Evolutionary conservation across 2,329 filamentous ascomycete genomes (phyloP).

Genomic region (Phialophora verrucosa): DNA sequence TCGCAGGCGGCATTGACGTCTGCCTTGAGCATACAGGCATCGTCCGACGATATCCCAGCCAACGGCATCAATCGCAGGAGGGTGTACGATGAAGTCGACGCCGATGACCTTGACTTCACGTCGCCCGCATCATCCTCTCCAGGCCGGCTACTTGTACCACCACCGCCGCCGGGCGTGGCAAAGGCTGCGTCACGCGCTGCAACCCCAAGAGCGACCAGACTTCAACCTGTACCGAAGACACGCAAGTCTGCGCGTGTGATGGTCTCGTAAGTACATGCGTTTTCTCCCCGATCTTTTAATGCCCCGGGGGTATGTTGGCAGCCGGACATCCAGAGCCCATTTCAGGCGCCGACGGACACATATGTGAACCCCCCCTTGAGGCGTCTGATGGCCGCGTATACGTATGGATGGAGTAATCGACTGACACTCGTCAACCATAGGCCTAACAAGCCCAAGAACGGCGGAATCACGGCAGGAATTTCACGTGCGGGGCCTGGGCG

Average conservation of each 20-base stretch:
- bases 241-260: constrained; percentile 69
- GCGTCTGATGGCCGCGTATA: neutral
- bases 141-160: constrained; percentile 38
- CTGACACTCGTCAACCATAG: constrained; percentile 29
- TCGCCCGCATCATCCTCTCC: constrained; percentile 42
- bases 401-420: constrained; percentile 4
- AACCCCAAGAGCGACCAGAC: constrained; percentile 48
- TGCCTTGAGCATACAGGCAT: constrained; percentile 41
- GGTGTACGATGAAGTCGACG: constrained; percentile 38
- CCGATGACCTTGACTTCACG: constrained; percentile 38
- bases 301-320: neutral
- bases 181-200: constrained; percentile 46
- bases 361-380: neutral
- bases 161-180: constrained; percentile 57
- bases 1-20: constrained; percentile 45
- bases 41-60: constrained; percentile 49
- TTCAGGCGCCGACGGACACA: neutral
- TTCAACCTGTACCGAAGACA: constrained; percentile 61
- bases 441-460: constrained; percentile 40
- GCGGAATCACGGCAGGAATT: constrained; percentile 38
- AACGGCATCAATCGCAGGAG: constrained; percentile 40
- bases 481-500: constrained; percentile 39
- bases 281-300: constrained; percentile 11
- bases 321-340: neutral
- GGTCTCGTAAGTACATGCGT: constrained; percentile 58